phyloP scores from a whole-genome alignment of 2,329 filamentous ascomycete genomes.

The Fusarium nanum region DNA sequence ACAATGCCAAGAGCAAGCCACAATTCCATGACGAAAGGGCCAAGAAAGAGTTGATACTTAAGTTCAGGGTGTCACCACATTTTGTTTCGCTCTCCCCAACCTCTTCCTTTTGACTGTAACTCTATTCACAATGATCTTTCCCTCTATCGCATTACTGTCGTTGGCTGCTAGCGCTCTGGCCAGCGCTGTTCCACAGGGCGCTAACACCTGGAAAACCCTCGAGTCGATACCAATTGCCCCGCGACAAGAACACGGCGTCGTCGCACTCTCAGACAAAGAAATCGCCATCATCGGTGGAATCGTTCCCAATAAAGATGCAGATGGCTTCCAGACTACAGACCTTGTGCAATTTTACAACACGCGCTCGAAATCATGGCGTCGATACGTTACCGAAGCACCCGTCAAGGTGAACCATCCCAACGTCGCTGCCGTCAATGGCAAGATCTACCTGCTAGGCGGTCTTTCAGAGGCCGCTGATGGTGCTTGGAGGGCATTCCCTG shows the following conservation, averaged over 20 bases:
- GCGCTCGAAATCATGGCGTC: slow-evolving; percentile 47
- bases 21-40: slow-evolving; percentile 21
- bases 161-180: slow-evolving; percentile 13
- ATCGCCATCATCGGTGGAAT: slow-evolving; percentile 47
- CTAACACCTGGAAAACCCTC: slow-evolving; percentile 39
- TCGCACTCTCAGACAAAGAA: slow-evolving; percentile 38
- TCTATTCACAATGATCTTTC: slow-evolving; percentile 9
- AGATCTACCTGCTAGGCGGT: slow-evolving; percentile 55
- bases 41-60: slow-evolving; percentile 12
- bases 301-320: slow-evolving; percentile 26
- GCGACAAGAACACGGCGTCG: slow-evolving; percentile 46
- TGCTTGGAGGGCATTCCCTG: slow-evolving; percentile 44
- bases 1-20: slow-evolving; percentile 28
- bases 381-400: slow-evolving; percentile 44
- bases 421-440: slow-evolving; percentile 50
- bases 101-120: neutral
- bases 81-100: neutral
- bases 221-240: slow-evolving; percentile 41
- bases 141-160: neutral
- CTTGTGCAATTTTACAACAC: slow-evolving; percentile 50
- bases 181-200: slow-evolving; percentile 8
- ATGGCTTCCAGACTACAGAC: slow-evolving; percentile 37
- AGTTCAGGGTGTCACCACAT: neutral
- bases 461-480: slow-evolving; percentile 42
- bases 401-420: slow-evolving; percentile 53